A percentile compares a stretch with the other conserved stretches of the same genome.
Conservation (phyloP, 768 basidiomycete species). For the Clitopilus passeckerianus region DNA sequence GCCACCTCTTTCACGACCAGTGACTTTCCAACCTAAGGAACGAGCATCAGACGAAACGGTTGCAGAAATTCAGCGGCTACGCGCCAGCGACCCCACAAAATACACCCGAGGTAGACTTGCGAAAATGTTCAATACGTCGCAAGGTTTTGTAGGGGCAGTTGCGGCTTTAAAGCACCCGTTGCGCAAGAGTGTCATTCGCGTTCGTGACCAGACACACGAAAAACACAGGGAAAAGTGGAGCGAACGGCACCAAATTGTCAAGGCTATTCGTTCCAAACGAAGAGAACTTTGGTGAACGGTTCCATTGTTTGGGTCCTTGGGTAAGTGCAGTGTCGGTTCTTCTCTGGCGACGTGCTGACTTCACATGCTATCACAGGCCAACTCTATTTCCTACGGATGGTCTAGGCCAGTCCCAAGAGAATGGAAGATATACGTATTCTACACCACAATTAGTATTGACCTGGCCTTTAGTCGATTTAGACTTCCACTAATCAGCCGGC, state of each 20-base stretch:
- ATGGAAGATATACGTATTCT: background rate
- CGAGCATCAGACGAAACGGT: conserved; percentile 51
- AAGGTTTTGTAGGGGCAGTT: conserved; percentile 57
- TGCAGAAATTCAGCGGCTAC: conserved; percentile 51
- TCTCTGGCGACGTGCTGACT: background rate
- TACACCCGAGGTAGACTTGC: conserved; percentile 70
- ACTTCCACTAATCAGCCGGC: conserved; percentile 24
- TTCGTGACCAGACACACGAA: conserved; percentile 43
- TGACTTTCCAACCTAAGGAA: conserved; percentile 18
- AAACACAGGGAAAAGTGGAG: conserved; percentile 58
- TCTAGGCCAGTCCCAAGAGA: conserved; percentile 2
- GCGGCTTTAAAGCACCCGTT: conserved; percentile 56
- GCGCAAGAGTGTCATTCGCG: conserved; percentile 35
- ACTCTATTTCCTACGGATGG: conserved; percentile 5
- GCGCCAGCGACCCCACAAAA: conserved; percentile 47
- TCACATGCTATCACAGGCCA: background rate
- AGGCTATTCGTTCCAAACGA: conserved; percentile 63
- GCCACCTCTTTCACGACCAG: conserved; percentile 45
- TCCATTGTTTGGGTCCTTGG: background rate
- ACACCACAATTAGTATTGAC: background rate
- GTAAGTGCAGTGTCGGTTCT: background rate
- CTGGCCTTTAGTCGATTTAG: conserved; percentile 2
- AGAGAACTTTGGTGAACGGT: conserved; percentile 63
- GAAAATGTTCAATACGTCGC: conserved; percentile 69
- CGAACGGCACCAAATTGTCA: conserved; percentile 56